Evolutionary conservation across 164 flowering plant species (phyloP).

Genomic region (Piper longum): DNA sequence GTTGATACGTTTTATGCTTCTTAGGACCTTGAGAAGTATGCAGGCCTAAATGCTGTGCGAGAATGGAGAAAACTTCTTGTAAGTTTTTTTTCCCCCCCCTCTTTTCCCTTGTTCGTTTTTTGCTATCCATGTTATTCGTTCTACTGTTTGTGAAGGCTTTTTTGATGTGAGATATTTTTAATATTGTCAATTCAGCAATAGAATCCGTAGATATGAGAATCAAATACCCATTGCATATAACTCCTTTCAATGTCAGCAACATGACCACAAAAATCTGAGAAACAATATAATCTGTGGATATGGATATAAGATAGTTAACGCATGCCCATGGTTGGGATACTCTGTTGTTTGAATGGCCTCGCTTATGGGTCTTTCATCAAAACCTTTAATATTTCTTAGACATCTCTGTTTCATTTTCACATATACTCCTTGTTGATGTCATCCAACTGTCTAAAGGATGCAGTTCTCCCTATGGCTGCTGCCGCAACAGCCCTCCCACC

Average conservation of each 20-base stretch:
- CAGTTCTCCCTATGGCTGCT: constrained; percentile 74
- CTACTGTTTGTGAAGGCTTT: neutral
- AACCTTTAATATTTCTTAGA: no score
- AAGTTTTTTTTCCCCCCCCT: neutral
- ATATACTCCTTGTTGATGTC: neutral
- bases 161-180: neutral
- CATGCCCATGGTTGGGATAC: no score
- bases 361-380: no score
- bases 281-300: no score
- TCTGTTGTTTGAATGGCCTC: no score
- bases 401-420: constrained; percentile 1
- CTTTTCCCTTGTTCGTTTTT: neutral
- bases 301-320: no score
- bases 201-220: no score
- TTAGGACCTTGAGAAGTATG: constrained; percentile 88
- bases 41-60: constrained; percentile 49
- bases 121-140: neutral
- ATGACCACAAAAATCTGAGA: no score
- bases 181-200: no score
- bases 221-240: no score
- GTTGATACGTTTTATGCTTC: neutral
- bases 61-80: constrained; percentile 95
- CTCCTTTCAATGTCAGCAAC: no score
- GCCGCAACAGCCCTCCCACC: constrained; percentile 98
- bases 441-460: constrained; percentile 41